Evolutionary conservation across 2,329 filamentous ascomycete species (phyloP).

Genomic region (Xylariaceae sp.): DNA sequence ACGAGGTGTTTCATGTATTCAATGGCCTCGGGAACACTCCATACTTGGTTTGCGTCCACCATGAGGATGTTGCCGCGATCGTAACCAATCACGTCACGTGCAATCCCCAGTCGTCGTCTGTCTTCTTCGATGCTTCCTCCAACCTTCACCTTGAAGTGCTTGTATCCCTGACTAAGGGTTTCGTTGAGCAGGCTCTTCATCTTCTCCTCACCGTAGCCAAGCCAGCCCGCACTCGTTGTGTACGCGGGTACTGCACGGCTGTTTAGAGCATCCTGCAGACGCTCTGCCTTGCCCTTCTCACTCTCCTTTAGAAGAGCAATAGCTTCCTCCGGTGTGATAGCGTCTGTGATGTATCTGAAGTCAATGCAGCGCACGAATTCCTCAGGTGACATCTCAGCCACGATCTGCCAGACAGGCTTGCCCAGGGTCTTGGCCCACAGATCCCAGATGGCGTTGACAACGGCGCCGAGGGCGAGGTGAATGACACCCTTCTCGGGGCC

Average conservation of each 20-base stretch:
- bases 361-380: constrained; percentile 85
- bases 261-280: constrained; percentile 67
- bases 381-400: constrained; percentile 84
- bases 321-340: constrained; percentile 81
- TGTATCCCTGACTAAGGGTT: constrained; percentile 71
- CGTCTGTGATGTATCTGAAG: constrained; percentile 91
- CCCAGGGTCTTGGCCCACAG: constrained; percentile 84
- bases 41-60: constrained; percentile 91
- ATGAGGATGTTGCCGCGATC: constrained; percentile 81
- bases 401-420: constrained; percentile 87
- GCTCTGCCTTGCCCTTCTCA: constrained; percentile 62
- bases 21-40: constrained; percentile 86
- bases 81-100: constrained; percentile 73
- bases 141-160: constrained; percentile 88
- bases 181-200: constrained; percentile 70
- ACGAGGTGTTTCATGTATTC: constrained; percentile 77
- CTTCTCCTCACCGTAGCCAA: constrained; percentile 86
- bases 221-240: constrained; percentile 84
- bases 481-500: constrained; percentile 92
- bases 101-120: constrained; percentile 63
- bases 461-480: constrained; percentile 81
- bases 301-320: constrained; percentile 62
- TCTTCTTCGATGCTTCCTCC: constrained; percentile 69
- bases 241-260: constrained; percentile 80
- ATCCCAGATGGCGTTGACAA: constrained; percentile 91